Evolutionary conservation across 257 asterid species (phyloP).

Genomic region (Solanum microdontum): DNA sequence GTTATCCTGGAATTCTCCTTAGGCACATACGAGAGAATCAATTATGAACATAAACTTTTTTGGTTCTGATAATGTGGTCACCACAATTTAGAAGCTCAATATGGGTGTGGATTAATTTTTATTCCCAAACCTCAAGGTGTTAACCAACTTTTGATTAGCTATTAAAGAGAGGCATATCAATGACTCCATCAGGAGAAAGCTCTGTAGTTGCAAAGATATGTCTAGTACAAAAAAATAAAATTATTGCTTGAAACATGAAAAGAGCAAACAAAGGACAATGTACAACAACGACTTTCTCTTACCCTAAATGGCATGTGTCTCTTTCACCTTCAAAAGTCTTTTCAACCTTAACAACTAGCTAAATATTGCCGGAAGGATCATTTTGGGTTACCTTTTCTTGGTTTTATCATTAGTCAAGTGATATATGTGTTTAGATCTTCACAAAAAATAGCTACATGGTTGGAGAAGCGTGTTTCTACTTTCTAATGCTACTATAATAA

Average conservation of each 20-base stretch:
- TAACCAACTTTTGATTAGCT: background rate
- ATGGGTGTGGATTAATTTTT: background rate
- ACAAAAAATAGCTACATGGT: background rate
- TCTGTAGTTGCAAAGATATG: background rate
- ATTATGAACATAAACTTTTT: background rate
- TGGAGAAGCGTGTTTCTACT: background rate
- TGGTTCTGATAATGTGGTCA: background rate
- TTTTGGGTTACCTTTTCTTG: background rate
- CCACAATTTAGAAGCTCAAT: background rate
- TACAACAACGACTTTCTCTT: background rate
- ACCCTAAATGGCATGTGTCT: background rate
- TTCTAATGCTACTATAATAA: background rate
- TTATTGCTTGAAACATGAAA: background rate
- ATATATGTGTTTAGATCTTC: background rate
- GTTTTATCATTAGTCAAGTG: background rate
- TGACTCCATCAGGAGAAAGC: background rate
- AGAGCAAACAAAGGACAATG: background rate
- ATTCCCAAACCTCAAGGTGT: background rate
- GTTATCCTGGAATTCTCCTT: background rate
- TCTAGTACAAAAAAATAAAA: background rate
- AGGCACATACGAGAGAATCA: background rate
- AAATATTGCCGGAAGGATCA: background rate
- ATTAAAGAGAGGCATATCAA: background rate
- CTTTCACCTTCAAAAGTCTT: background rate
- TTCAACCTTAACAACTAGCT: background rate